Conservation (phyloP, 2,329 filamentous ascomycete genomes). For the Mariannaea sp. region DNA sequence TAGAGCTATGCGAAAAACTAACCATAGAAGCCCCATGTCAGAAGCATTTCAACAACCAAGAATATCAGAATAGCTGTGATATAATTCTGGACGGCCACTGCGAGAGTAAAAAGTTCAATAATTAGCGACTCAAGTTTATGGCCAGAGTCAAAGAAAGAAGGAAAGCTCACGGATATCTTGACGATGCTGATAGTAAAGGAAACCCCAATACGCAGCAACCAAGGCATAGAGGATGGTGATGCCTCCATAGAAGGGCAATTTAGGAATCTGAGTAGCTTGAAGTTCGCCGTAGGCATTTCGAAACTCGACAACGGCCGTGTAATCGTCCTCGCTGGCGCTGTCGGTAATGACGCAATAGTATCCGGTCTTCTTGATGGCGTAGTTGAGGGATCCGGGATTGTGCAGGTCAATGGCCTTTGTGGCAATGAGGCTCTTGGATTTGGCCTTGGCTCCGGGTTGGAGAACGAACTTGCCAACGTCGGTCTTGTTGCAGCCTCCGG, state of each 20-base stretch:
- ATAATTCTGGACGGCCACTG: constrained; percentile 97
- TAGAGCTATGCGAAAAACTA: too few relatives aligned
- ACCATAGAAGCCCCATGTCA: constrained; percentile 99
- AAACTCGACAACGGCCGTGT: constrained; percentile 84
- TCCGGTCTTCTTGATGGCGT: constrained; percentile 84
- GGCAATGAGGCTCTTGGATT: constrained; percentile 72
- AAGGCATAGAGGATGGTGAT: constrained; percentile 93
- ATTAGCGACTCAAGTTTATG: too few relatives aligned
- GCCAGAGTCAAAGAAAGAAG: not conserved
- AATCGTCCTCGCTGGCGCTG: constrained; percentile 69
- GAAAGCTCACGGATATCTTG: constrained; percentile 76
- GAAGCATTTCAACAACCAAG: constrained; percentile 91
- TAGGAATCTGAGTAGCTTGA: constrained; percentile 92
- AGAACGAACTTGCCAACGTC: constrained; percentile 86
- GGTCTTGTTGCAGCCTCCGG: constrained; percentile 74
- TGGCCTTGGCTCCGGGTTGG: constrained; percentile 72
- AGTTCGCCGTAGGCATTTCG: constrained; percentile 96
- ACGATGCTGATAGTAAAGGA: constrained; percentile 92
- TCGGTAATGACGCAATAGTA: constrained; percentile 93
- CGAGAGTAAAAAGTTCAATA: constrained; percentile 21
- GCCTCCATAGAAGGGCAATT: constrained; percentile 94
- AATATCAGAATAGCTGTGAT: constrained; percentile 97
- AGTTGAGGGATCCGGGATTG: constrained; percentile 74
- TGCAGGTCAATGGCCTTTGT: constrained; percentile 85
- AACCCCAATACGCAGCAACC: constrained; percentile 83